Evolutionary conservation across 345 rosid genomes (phyloP).

Genomic region (Lagerstroemia speciosa): DNA sequence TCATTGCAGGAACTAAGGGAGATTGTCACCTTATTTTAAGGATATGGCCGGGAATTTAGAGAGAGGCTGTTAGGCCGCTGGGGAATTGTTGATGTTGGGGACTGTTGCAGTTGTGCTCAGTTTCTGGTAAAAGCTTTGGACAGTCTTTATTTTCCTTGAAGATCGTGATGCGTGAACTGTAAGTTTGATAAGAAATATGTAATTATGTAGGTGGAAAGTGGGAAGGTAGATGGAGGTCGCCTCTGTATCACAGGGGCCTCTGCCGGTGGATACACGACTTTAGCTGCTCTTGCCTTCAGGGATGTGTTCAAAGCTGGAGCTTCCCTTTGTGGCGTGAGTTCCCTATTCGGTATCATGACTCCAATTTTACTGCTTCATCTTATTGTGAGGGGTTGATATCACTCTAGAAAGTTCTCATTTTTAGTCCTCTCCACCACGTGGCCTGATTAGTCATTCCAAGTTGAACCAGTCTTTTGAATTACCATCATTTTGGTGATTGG

Average conservation of each 20-base stretch:
- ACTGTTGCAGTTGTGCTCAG: constrained; percentile 91
- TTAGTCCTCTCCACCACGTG: background rate
- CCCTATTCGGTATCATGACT: background rate
- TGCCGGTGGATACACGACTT: constrained; percentile 95
- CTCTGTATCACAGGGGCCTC: constrained; percentile 97
- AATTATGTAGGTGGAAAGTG: constrained; percentile 49
- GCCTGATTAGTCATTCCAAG: background rate
- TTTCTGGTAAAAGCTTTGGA: constrained; percentile 49
- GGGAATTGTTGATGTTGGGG: constrained; percentile 95
- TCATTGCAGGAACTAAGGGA: background rate
- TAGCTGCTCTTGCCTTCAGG: constrained; percentile 86
- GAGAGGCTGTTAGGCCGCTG: constrained; percentile 66
- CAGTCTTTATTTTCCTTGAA: constrained; percentile 1
- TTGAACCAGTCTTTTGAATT: background rate
- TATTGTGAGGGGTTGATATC: background rate
- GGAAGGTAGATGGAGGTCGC: constrained; percentile 60
- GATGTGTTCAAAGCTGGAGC: constrained; percentile 90
- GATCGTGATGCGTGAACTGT: background rate
- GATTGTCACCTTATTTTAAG: constrained; percentile 34
- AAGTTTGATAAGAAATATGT: background rate
- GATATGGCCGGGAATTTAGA: constrained; percentile 90
- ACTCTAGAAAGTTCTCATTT: background rate
- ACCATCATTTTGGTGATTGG: background rate
- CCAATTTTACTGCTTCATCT: background rate
- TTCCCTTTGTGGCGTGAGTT: constrained; percentile 81